Percentiles rank a stretch among this genome's conserved stretches.
Evolutionary conservation across 2,329 filamentous ascomycete species (phyloP).

Genomic region (Epichloe baconii): DNA sequence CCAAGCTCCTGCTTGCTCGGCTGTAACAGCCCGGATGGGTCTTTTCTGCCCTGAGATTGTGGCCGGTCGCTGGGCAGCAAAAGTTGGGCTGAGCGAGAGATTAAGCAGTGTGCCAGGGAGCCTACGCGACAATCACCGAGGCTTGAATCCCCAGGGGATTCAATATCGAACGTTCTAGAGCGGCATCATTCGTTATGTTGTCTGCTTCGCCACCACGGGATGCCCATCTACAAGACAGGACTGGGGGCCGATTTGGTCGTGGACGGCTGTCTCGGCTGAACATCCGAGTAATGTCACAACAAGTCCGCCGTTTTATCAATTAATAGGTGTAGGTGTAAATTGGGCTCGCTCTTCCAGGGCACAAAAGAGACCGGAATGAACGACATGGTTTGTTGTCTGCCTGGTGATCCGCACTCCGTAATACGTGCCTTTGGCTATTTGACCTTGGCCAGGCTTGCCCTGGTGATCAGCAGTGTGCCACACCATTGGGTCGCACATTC

Average conservation of each 20-base stretch:
- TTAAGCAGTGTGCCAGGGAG: no score
- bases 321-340: no score
- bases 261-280: background rate
- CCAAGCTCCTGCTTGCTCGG: background rate
- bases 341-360: background rate
- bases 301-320: no score
- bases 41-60: no score
- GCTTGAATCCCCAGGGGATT: no score
- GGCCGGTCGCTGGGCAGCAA: background rate
- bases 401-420: background rate
- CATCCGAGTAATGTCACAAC: background rate
- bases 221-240: no score
- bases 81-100: background rate
- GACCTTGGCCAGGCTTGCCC: background rate
- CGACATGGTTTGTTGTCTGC: background rate
- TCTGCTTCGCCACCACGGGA: no score
- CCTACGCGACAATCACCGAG: no score
- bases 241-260: no score
- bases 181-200: no score
- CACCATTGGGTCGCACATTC: background rate
- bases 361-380: background rate
- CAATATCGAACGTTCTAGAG: no score
- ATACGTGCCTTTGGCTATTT: background rate
- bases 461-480: background rate
- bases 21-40: background rate